These are phyloP conservation scores for Lycium ferocissimum DNA, from an alignment of 257 asterid species.

Conservation along the genomic window DNA sequence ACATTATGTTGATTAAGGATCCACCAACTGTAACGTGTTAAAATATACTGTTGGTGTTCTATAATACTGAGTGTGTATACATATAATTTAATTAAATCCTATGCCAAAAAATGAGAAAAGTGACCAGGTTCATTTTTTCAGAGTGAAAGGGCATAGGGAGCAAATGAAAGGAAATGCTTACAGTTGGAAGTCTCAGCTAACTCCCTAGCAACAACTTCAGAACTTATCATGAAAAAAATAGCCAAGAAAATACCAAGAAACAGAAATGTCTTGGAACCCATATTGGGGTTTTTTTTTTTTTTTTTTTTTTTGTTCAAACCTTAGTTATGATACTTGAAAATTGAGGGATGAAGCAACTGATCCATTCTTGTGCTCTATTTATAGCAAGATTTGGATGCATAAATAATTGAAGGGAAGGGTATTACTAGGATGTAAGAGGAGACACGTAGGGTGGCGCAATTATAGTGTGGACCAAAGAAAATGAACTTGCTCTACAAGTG, in stretches of 20 bases:
- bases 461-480: not conserved
- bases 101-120: not conserved
- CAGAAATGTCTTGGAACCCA: conserved; percentile 12
- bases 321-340: not conserved
- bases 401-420: not conserved
- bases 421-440: not conserved
- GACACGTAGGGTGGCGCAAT: not conserved
- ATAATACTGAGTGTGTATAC: no score
- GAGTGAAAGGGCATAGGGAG: not conserved
- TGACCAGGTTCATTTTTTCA: no score
- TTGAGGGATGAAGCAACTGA: conserved; percentile 14
- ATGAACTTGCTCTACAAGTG: not conserved
- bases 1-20: no score
- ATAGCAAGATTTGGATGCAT: not conserved
- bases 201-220: conserved; percentile 1
- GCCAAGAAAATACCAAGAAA: conserved; percentile 19
- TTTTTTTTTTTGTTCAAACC: not conserved
- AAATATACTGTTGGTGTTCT: no score
- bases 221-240: conserved; percentile 14
- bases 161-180: not conserved
- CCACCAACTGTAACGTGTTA: not conserved
- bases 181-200: conserved; percentile 10
- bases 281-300: no score
- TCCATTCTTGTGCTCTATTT: not conserved
- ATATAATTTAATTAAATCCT: no score